Evolutionary conservation across 345 rosid species (phyloP), one percentile per base, ranked within the genome.

Genomic region (Syzygium aqueum): DNA sequence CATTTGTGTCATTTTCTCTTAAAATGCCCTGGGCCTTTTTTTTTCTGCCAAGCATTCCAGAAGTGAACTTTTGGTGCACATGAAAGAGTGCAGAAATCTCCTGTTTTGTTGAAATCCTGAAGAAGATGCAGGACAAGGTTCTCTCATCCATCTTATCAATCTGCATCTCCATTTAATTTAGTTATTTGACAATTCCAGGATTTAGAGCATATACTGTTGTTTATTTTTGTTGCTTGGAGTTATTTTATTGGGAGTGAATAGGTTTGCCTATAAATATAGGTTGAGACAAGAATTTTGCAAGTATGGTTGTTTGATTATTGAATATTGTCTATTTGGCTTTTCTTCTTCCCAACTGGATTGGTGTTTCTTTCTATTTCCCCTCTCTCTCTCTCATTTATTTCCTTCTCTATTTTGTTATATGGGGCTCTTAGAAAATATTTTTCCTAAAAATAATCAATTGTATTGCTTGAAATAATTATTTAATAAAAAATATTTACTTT

Each of bases 401-500:
- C 73, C 37, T n/a, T 61, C 33, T 61, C 3, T n/a, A 13, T 61
- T 61, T n/a, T 13, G 33, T 61, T 61, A 61, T 61, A 13, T 3
- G 73, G n/a, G 15, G 8, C 73, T n/a, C 33, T n/a, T n/a, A n/a
- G 17, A 61, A 61, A 61, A 61, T 0, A 3, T 2, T n/a, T 61
- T 59, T 57, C 11, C 11, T 11, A 12, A 6, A 61, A 13, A 27
- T 61, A 61, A n/a, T 1, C 0, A 3, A 0, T n/a, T 61, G 4
- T 61, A 14, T 61, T 61, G 28, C n/a, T 61, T n/a, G 9, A n/a
- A 61, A n/a, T 61, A 61, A 61, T 61, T 61, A n/a, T 17, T 61
- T 0, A 2, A 61, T 61, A 0, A 61, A 14, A 27, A n/a, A 6
- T n/a, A n/a, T 13, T n/a, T n/a, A n/a, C 13, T n/a, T n/a, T 3